Evolutionary conservation across 345 rosid genomes (phyloP).

Genomic region (Melaleuca alternifolia): DNA sequence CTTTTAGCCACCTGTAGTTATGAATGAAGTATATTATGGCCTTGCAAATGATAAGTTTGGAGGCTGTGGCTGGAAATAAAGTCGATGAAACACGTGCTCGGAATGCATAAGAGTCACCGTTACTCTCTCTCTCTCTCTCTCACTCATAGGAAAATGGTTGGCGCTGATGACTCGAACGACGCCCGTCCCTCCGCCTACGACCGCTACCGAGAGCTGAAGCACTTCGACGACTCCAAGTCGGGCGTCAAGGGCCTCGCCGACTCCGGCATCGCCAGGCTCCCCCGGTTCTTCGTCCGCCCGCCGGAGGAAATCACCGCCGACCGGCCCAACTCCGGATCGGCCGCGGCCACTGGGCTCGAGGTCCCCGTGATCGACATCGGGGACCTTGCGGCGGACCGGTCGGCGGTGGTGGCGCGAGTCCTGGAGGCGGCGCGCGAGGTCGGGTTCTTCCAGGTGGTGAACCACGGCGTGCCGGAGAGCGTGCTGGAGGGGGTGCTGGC

Average conservation of each 20-base stretch:
- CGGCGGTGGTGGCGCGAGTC: conserved; percentile 5
- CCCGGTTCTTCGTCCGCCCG: conserved; percentile 11
- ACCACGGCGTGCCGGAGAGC: conserved; percentile 7
- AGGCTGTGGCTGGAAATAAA: conserved; percentile 93
- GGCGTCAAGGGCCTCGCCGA: conserved; percentile 31
- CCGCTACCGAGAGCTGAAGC: conserved; percentile 6
- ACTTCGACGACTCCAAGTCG: conserved; percentile 21
- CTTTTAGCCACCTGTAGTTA: conserved; percentile 16
- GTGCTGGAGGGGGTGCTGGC: conserved; percentile 13
- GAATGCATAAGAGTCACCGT: too few species aligned
- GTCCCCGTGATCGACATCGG: conserved; percentile 8
- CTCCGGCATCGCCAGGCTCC: conserved; percentile 13
- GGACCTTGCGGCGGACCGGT: not conserved
- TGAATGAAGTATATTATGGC: conserved; percentile 64
- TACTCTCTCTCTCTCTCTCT: not conserved
- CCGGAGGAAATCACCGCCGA: not conserved
- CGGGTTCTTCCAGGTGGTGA: conserved; percentile 28
- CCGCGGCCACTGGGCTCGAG: not conserved
- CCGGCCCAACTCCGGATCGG: not conserved
- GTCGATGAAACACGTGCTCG: too few species aligned
- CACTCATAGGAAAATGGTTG: not conserved
- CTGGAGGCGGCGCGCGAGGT: conserved; percentile 14
- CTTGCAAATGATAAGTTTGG: conserved; percentile 82
- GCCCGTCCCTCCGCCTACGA: not conserved
- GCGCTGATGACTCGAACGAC: not conserved